These are phyloP conservation scores for Tuber microsphaerosporum DNA, from an alignment of 495 filamentous ascomycete genomes.

Conservation along the genomic window DNA sequence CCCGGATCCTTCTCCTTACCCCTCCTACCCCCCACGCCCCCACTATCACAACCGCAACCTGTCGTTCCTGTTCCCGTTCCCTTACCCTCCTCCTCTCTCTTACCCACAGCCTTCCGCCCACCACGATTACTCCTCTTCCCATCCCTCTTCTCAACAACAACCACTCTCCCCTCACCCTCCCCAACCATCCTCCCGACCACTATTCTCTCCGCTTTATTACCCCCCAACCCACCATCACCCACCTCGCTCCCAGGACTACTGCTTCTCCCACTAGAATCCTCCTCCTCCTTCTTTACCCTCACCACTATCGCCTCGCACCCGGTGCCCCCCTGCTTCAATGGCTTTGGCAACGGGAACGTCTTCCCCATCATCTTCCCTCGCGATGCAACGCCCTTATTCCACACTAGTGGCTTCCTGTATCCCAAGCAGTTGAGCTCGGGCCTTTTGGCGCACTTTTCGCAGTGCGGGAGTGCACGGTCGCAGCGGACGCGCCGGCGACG, in stretches of 20 bases:
- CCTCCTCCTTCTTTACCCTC: background rate
- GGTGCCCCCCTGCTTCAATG: background rate
- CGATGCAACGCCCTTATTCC: constrained; percentile 44
- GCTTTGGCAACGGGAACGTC: constrained; percentile 38
- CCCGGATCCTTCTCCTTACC: background rate
- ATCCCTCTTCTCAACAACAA: background rate
- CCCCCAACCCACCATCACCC: background rate
- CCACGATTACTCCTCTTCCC: background rate
- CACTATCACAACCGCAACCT: background rate
- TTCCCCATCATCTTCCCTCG: constrained; percentile 48
- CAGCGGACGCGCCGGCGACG: constrained; percentile 44
- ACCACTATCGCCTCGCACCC: background rate
- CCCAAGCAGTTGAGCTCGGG: constrained; percentile 43
- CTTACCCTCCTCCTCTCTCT: background rate
- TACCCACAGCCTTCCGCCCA: background rate
- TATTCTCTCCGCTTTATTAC: background rate
- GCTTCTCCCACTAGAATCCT: background rate
- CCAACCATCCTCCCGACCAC: too few relatives aligned
- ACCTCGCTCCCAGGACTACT: background rate
- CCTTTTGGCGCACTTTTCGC: constrained; percentile 42
- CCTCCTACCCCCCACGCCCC: background rate
- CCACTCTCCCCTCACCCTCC: background rate
- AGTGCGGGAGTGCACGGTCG: constrained; percentile 43
- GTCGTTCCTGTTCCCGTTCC: background rate
- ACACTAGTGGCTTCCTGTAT: constrained; percentile 44